Evolutionary conservation across 148 eudicot genomes (phyloP).

Genomic region (Chenopodium formosanum): DNA sequence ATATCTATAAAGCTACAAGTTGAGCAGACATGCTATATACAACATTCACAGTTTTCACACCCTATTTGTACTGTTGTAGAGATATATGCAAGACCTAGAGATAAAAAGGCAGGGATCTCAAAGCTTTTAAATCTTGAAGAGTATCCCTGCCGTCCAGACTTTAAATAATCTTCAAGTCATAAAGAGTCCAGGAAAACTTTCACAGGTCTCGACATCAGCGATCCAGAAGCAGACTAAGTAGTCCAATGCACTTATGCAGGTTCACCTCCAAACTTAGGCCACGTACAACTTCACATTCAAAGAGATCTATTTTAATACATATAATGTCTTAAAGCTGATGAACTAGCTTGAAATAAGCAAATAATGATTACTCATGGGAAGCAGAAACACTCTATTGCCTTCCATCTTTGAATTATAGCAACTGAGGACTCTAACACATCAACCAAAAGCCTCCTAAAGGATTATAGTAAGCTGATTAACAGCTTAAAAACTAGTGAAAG

Average conservation of each 20-base stretch:
- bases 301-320: background rate
- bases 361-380: background rate
- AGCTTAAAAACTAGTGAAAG: background rate
- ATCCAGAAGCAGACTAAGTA: background rate
- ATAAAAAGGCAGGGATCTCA: background rate
- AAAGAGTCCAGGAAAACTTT: background rate
- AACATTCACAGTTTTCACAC: background rate
- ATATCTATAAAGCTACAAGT: background rate
- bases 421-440: background rate
- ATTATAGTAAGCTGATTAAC: background rate
- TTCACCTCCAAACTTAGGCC: background rate
- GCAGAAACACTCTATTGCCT: background rate
- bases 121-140: background rate
- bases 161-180: background rate
- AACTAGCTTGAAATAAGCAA: background rate
- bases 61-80: background rate
- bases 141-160: background rate
- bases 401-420: background rate
- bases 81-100: background rate
- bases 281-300: background rate
- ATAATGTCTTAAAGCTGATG: background rate
- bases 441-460: constrained; percentile 8
- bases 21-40: background rate
- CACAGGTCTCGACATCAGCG: background rate
- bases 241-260: background rate